A percentile compares a stretch with the other conserved stretches of the same genome.
Conservation (phyloP, 352 stramenopile genomes). For the Globisporangium spiculum region DNA sequence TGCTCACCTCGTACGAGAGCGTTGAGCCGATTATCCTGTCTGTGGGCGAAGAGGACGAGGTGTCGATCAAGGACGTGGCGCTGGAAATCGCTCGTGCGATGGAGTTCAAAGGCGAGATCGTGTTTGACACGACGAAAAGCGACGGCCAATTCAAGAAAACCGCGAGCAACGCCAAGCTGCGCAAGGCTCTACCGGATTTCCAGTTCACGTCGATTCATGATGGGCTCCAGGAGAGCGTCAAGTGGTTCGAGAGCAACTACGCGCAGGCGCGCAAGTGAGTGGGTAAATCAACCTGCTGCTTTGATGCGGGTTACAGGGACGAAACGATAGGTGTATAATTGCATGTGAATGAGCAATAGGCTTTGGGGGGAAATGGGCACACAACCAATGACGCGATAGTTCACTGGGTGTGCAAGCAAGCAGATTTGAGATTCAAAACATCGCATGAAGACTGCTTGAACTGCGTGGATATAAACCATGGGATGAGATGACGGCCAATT, state of each 20-base stretch:
- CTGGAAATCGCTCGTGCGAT: conserved; percentile 71
- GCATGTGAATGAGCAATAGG: not conserved
- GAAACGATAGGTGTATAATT: not conserved
- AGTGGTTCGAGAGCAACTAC: not conserved
- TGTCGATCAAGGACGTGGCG: conserved; percentile 95
- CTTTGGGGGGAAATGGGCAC: not conserved
- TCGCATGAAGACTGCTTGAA: not conserved
- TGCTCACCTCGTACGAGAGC: conserved; percentile 69
- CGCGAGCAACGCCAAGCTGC: conserved; percentile 95
- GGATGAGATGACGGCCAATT: not conserved
- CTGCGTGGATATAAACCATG: not conserved
- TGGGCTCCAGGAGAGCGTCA: conserved; percentile 41
- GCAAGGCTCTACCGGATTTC: conserved; percentile 84
- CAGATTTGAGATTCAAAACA: not conserved
- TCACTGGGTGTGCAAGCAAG: not conserved
- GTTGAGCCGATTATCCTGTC: conserved; percentile 96
- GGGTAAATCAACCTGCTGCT: not conserved
- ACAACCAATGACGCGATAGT: not conserved
- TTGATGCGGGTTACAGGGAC: not conserved
- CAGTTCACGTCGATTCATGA: conserved; percentile 91
- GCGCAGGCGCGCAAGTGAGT: not conserved
- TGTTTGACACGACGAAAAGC: conserved; percentile 93
- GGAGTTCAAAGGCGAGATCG: conserved; percentile 76
- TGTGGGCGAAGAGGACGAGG: conserved; percentile 92
- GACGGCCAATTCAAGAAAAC: conserved; percentile 99